Evolutionary conservation across 495 filamentous ascomycete genomes (phyloP).

Genomic region (Hyaloscypha finlandica): DNA sequence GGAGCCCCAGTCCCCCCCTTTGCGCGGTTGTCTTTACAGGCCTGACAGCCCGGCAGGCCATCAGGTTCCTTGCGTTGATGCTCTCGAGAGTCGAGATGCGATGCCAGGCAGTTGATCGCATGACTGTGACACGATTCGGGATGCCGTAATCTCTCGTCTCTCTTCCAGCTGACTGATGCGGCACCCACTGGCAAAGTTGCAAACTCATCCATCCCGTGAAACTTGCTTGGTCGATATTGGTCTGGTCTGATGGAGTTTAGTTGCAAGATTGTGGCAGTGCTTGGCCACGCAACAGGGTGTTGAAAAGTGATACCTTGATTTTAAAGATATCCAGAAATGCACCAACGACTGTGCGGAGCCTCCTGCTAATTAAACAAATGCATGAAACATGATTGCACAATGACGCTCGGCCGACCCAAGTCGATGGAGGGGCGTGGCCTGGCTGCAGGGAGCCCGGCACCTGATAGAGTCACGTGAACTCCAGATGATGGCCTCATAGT

Average conservation of each 20-base stretch:
- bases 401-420: slow-evolving; percentile 1
- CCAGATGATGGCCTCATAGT: not conserved
- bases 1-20: not conserved
- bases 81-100: slow-evolving; percentile 16
- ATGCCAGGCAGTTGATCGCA: slow-evolving; percentile 17
- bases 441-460: not conserved
- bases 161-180: slow-evolving; percentile 9
- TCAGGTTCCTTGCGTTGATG: slow-evolving; percentile 15
- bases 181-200: not conserved
- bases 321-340: not conserved
- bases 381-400: slow-evolving; percentile 15
- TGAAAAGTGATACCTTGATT: not conserved
- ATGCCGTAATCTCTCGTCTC: slow-evolving; percentile 8
- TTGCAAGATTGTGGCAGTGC: slow-evolving; percentile 31
- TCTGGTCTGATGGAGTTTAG: not conserved
- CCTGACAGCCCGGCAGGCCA: slow-evolving; percentile 8
- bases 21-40: slow-evolving; percentile 18
- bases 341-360: slow-evolving; percentile 17
- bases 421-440: not conserved
- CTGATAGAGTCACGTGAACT: not conserved
- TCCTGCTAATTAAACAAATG: slow-evolving; percentile 6
- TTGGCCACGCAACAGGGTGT: slow-evolving; percentile 6
- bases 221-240: slow-evolving; percentile 13
- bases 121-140: slow-evolving; percentile 23
- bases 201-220: slow-evolving; percentile 8